Evolutionary conservation across 768 basidiomycete genomes (phyloP).

Genomic region (Amanita pallidorosea): DNA sequence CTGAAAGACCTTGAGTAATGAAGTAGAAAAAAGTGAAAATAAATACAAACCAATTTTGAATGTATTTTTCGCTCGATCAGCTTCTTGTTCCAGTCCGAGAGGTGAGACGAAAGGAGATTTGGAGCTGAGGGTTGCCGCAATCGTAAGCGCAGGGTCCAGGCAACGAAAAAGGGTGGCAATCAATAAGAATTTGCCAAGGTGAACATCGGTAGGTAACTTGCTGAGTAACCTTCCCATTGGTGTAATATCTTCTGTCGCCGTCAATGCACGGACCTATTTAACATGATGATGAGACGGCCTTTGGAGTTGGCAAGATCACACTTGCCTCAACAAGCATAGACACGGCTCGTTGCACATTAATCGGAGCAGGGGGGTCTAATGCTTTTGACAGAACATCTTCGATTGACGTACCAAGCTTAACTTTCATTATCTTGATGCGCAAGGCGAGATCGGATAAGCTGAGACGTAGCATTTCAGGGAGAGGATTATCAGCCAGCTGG

Average conservation of each 20-base stretch:
- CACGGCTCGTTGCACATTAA: slow-evolving; percentile 87
- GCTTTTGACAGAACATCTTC: slow-evolving; percentile 85
- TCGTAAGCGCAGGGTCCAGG: slow-evolving; percentile 92
- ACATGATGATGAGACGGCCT: slow-evolving; percentile 2
- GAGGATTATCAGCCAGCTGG: slow-evolving; percentile 81
- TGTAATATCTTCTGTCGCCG: slow-evolving; percentile 80
- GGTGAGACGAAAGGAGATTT: slow-evolving; percentile 92
- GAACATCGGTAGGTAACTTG: slow-evolving; percentile 91
- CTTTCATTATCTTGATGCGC: slow-evolving; percentile 88
- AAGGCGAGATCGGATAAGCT: slow-evolving; percentile 87
- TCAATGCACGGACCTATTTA: slow-evolving; percentile 76
- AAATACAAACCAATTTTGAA: slow-evolving; percentile 60
- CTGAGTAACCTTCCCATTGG: slow-evolving; percentile 86
- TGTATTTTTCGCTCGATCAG: slow-evolving; percentile 68
- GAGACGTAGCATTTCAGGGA: slow-evolving; percentile 92
- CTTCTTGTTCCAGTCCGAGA: slow-evolving; percentile 78
- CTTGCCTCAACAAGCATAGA: slow-evolving; percentile 81
- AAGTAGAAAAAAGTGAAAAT: not conserved
- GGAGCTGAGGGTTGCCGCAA: slow-evolving; percentile 84
- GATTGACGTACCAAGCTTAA: slow-evolving; percentile 75
- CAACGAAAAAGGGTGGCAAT: slow-evolving; percentile 79
- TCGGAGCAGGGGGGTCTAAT: slow-evolving; percentile 75
- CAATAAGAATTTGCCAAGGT: slow-evolving; percentile 88
- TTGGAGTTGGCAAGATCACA: not conserved
- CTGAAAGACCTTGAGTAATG: slow-evolving; percentile 26